Evolutionary conservation across 305 asterid genomes (phyloP), one percentile per base, ranked within the genome.

Genomic region (Fraxinus xanthoxyloides): DNA sequence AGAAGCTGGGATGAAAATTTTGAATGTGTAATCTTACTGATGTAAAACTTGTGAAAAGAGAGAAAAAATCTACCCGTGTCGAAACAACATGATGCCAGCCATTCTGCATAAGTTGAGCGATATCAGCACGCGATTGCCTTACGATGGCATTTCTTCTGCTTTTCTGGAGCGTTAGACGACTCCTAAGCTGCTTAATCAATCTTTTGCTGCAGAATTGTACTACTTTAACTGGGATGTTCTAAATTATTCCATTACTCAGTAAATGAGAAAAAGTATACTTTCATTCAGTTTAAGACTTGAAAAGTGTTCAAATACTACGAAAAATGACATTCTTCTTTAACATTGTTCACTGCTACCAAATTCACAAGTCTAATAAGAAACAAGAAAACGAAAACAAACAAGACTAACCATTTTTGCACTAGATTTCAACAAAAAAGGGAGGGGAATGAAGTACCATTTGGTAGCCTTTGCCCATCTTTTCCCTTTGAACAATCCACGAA

Each of bases 381-480:
- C 72, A 24, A 61, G 72, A 23, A 61, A 61, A 61, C 24, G 72
- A 61, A 23, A 24, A 24, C 13, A 15, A 23, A 56, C 67, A 56
- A 21, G 67, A 56, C 4, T 3, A 19, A 56, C 67, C 67, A 56
- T 56, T 56, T 21, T 59, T 59, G 69, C 69, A 21, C 15, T 24
- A 10, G 34, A 65, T 24, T 24, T 65, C 35, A 65, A 26, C 34
- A 9, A 36, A 15, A 77, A 24, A 0, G 3, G 35, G 2, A 1
- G 1, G 7, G 26, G 38, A 10, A 5, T 65, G 12, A 5, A 23
- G 1, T 23, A 88, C 91, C 91, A 86, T 65, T 84, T 84, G 36
- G 86, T 46, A 82, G 86, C 85, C 38, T 84, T 77, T 75, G 84
- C 86, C 89, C 87, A 84, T 76, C 76, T 76, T 24, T 86, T 73